A percentile compares a stretch with the other conserved stretches of the same genome.
Evolutionary conservation across 352 stramenopile species (phyloP).

Genomic region (Globisporangium barbulae): DNA sequence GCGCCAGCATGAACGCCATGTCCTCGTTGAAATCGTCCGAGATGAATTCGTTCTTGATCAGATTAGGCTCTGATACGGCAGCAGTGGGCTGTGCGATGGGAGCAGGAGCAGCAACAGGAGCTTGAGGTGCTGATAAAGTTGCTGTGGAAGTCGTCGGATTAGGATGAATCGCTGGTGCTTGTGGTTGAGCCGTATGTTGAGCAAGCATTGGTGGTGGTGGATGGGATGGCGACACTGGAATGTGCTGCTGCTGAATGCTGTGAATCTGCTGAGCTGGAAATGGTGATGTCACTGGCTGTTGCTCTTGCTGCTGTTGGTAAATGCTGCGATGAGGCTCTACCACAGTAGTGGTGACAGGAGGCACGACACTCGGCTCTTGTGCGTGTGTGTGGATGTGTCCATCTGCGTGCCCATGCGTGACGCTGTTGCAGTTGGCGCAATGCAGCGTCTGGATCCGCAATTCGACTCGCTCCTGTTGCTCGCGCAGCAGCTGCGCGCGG

Average conservation of each 20-base stretch:
- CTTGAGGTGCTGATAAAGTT: background rate
- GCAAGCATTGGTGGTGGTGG: background rate
- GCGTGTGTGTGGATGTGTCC: background rate
- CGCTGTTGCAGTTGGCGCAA: conserved; percentile 14
- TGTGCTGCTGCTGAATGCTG: background rate
- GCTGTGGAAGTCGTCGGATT: background rate
- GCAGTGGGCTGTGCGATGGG: background rate
- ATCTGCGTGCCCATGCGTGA: conserved; percentile 1
- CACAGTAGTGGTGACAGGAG: background rate
- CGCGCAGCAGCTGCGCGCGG: conserved; percentile 35
- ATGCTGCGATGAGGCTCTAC: background rate
- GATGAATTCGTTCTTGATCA: conserved; percentile 50
- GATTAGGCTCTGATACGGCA: background rate
- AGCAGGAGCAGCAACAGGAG: background rate
- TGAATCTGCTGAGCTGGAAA: background rate
- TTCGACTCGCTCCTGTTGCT: conserved; percentile 54
- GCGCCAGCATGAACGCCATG: conserved; percentile 53
- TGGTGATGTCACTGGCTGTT: background rate
- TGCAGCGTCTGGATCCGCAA: conserved; percentile 46
- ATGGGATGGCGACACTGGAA: background rate
- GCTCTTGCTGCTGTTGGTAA: conserved; percentile 3
- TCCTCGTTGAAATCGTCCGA: conserved; percentile 64
- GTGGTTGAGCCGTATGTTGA: background rate
- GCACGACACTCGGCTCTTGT: background rate
- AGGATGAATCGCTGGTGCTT: background rate